phyloP scores from a whole-genome alignment of 1,139 yeast genomes.

The Saccharomyces pastorianus region DNA sequence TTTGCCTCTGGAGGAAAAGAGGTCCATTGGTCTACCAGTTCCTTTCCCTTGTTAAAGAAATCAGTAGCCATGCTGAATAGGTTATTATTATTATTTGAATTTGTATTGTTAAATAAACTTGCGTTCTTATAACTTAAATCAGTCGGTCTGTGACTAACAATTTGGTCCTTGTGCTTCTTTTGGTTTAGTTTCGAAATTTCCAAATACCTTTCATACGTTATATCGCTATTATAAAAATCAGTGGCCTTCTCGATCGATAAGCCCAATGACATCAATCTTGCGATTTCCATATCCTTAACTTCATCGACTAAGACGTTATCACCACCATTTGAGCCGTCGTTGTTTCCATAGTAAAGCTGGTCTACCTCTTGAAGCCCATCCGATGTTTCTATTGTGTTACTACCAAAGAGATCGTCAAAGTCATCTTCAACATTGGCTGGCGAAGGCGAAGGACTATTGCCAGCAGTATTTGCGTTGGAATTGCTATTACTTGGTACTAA shows the following conservation, averaged over 20 bases:
- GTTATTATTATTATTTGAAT: neutral
- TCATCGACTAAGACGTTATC: conserved; percentile 21
- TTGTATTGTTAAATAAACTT: neutral
- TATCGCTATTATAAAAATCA: conserved; percentile 19
- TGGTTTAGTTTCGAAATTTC: conserved; percentile 5
- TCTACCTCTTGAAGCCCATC: neutral
- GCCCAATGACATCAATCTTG: conserved; percentile 29
- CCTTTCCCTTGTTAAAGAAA: conserved; percentile 24
- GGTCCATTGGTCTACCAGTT: conserved; percentile 22
- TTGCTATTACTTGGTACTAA: neutral
- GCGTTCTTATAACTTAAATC: neutral
- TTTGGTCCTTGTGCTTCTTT: conserved; percentile 1
- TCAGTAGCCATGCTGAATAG: conserved; percentile 14
- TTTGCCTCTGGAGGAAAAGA: conserved; percentile 19
- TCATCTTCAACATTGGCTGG: conserved; percentile 10
- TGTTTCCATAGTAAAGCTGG: conserved; percentile 7
- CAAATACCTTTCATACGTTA: conserved; percentile 19
- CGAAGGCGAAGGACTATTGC: neutral
- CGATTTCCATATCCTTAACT: conserved; percentile 30
- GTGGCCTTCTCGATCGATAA: conserved; percentile 19
- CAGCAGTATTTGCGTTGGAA: neutral
- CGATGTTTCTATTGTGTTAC: neutral
- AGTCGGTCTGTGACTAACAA: conserved; percentile 1
- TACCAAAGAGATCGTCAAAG: conserved; percentile 15
- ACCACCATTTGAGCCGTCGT: conserved; percentile 8